Percentiles rank a stretch among this genome's conserved stretches.
Evolutionary conservation across 2,329 filamentous ascomycete species (phyloP).

Genomic region (Cladosporium sp.): DNA sequence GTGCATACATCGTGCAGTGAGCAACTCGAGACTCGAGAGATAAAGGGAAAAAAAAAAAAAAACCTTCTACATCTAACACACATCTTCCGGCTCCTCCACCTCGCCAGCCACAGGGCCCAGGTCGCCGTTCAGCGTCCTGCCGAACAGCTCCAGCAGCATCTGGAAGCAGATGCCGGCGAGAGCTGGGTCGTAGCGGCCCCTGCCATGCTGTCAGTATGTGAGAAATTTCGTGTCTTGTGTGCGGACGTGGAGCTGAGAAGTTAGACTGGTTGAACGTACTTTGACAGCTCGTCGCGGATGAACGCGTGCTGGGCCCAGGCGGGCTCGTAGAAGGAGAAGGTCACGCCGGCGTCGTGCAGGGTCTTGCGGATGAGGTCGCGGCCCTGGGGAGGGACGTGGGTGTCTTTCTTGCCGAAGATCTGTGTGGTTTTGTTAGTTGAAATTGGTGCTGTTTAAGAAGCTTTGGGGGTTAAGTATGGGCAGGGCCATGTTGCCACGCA

Average conservation of each 20-base stretch:
- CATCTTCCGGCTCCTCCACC: conserved; percentile 39
- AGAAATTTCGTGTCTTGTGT: neutral
- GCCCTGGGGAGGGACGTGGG: conserved; percentile 79
- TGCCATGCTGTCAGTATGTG: conserved; percentile 53
- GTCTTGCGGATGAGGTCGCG: conserved; percentile 81
- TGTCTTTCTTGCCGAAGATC: conserved; percentile 91
- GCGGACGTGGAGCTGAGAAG: neutral
- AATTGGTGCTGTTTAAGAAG: too few relatives aligned
- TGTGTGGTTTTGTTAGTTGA: conserved; percentile 23
- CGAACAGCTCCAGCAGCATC: conserved; percentile 84
- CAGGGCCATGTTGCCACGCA: conserved; percentile 33
- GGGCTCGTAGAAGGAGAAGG: conserved; percentile 82
- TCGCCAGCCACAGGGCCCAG: conserved; percentile 67
- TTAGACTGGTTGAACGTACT: neutral
- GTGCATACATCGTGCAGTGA: neutral
- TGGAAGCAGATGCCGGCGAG: conserved; percentile 87
- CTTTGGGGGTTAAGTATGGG: neutral
- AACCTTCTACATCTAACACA: conserved; percentile 31
- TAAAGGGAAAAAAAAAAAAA: too few relatives aligned
- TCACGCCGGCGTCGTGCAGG: conserved; percentile 71
- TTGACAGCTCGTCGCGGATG: conserved; percentile 79
- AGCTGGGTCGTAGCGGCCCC: conserved; percentile 84
- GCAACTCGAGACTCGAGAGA: neutral
- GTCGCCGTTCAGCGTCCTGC: conserved; percentile 73
- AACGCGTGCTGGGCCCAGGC: conserved; percentile 96